These are phyloP conservation scores for Macrocybe gigantea DNA, from an alignment of 768 basidiomycete species.

Conservation along the genomic window DNA sequence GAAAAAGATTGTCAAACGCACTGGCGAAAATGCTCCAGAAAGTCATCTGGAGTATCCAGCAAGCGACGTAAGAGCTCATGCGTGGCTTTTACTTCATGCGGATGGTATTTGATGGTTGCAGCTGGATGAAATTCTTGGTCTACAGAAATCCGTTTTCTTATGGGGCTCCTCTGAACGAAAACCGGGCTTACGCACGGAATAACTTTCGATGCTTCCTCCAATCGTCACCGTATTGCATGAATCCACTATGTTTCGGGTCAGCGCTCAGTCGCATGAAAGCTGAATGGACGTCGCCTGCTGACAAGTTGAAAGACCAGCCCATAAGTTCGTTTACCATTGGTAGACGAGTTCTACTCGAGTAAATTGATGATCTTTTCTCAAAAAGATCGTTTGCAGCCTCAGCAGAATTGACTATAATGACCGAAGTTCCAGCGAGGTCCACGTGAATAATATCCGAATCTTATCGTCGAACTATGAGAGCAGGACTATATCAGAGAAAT, in stretches of 20 bases:
- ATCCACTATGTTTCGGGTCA: neutral
- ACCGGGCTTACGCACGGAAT: neutral
- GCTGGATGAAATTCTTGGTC: slow-evolving; percentile 10
- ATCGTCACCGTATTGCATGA: neutral
- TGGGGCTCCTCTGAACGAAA: neutral
- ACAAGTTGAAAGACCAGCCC: slow-evolving; percentile 13
- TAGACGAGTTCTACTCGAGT: slow-evolving; percentile 21
- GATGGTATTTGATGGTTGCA: slow-evolving; percentile 6
- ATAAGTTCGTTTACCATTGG: slow-evolving; percentile 18
- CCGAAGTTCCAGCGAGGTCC: slow-evolving; percentile 16
- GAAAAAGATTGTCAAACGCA: neutral
- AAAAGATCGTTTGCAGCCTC: slow-evolving; percentile 35
- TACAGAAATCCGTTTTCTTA: slow-evolving; percentile 6
- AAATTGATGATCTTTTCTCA: slow-evolving; percentile 33
- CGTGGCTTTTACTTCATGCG: slow-evolving; percentile 9
- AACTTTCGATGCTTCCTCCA: neutral
- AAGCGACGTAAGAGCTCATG: slow-evolving; percentile 14
- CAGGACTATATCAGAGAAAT: neutral
- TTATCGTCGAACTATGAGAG: slow-evolving; percentile 5
- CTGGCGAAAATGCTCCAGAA: slow-evolving; percentile 15
- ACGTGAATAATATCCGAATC: slow-evolving; percentile 24
- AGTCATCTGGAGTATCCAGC: slow-evolving; percentile 23
- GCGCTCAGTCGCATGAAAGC: no score
- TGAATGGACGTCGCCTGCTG: no score
- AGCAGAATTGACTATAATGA: slow-evolving; percentile 28